Conservation (phyloP, 495 filamentous ascomycete species). For the Aspergillus conjunctus region DNA sequence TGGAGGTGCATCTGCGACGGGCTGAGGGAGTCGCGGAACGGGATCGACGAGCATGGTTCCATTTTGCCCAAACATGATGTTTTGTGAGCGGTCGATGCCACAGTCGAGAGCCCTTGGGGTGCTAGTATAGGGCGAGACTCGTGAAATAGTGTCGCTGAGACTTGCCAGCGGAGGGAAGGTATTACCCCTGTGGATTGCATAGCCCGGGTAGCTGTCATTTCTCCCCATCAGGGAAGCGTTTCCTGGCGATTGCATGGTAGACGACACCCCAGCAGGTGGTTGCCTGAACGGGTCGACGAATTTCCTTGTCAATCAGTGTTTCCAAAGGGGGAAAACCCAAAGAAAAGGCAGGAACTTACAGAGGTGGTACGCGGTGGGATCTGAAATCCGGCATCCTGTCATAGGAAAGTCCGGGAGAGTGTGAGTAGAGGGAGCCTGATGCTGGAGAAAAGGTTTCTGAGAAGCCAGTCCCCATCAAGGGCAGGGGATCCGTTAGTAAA, state of each 20-base stretch:
- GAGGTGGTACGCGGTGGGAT: conserved; percentile 41
- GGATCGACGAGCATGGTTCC: conserved; percentile 34
- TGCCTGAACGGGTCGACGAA: conserved; percentile 31
- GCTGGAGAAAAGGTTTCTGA: conserved; percentile 47
- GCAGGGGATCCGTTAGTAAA: conserved; percentile 25
- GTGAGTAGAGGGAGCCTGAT: conserved; percentile 43
- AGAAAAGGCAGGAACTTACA: conserved; percentile 36
- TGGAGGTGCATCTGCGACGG: conserved; percentile 52
- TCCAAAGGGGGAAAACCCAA: not conserved
- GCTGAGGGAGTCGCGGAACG: conserved; percentile 33
- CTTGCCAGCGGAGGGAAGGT: conserved; percentile 37
- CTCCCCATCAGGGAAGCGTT: conserved; percentile 36
- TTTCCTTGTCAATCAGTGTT: conserved; percentile 25
- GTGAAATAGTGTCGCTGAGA: conserved; percentile 36
- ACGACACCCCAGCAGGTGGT: conserved; percentile 41
- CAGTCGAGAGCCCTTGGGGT: conserved; percentile 41
- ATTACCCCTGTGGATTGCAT: conserved; percentile 35
- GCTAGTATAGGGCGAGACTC: conserved; percentile 36
- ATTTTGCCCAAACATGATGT: conserved; percentile 34
- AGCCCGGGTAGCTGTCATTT: conserved; percentile 40
- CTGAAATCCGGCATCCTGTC: conserved; percentile 48
- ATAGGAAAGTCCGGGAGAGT: conserved; percentile 39
- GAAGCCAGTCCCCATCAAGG: conserved; percentile 23
- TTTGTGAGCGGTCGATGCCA: conserved; percentile 38
- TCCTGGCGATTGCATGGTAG: conserved; percentile 34